A percentile compares a stretch with the other conserved stretches of the same genome.
phyloP scores from a whole-genome alignment of 2,329 filamentous ascomycete species.

The Venturia aucupariae region DNA sequence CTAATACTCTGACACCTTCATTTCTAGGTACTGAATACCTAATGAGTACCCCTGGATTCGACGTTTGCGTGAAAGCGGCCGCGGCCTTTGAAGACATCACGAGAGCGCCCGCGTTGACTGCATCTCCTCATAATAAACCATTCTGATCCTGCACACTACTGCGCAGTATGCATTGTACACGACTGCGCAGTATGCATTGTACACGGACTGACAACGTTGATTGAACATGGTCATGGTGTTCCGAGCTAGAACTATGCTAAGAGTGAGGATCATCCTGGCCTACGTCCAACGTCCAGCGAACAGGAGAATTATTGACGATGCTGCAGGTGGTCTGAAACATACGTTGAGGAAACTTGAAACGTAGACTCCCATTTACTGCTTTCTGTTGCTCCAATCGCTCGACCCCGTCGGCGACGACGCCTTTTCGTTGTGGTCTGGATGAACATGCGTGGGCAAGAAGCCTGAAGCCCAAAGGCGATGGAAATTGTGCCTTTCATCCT shows the following conservation, averaged over 20 bases:
- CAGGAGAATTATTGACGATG: not conserved
- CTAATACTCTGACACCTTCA: too few relatives aligned
- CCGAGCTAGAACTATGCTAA: not conserved
- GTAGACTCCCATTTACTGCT: too few relatives aligned
- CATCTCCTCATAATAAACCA: not conserved
- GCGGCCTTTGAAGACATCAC: not conserved
- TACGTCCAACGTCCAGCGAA: not conserved
- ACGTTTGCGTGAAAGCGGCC: not conserved
- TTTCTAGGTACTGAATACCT: not conserved
- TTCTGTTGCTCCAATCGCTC: too few relatives aligned
- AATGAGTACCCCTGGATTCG: not conserved
- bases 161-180: not conserved
- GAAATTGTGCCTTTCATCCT: too few relatives aligned
- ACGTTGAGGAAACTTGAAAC: not conserved
- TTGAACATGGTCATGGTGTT: not conserved
- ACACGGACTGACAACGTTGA: not conserved
- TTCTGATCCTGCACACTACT: not conserved
- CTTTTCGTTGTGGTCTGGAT: too few relatives aligned
- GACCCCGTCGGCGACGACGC: too few relatives aligned
- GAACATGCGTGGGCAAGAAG: too few relatives aligned
- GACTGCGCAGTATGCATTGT: not conserved
- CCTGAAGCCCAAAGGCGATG: too few relatives aligned
- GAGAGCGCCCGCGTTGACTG: not conserved
- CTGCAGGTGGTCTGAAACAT: not conserved
- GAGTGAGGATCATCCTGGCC: constrained; percentile 5